Conservation (phyloP, 1,139 yeast genomes). For the Geotrichum siamense region DNA sequence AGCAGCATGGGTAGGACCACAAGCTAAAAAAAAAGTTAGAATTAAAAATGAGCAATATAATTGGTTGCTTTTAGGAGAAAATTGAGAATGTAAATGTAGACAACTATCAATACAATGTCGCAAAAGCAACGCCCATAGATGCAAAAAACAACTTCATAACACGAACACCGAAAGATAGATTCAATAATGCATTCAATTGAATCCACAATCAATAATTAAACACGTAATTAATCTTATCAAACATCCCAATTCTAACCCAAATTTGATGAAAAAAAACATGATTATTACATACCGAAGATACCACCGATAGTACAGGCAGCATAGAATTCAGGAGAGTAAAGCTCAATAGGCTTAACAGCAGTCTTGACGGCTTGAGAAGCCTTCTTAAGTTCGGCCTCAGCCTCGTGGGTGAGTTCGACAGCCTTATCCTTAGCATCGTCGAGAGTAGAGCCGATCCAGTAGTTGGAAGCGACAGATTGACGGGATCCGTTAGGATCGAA, state of each 20-base stretch:
- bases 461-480: slow-evolving; percentile 21
- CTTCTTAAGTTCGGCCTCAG: slow-evolving; percentile 33
- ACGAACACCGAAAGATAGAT: no score
- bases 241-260: no score
- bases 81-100: background rate
- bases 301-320: slow-evolving; percentile 87
- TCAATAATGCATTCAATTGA: no score
- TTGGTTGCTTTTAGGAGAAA: background rate
- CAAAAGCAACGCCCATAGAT: no score
- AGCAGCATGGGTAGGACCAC: slow-evolving; percentile 93
- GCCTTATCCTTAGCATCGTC: slow-evolving; percentile 32
- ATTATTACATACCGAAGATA: slow-evolving; percentile 40
- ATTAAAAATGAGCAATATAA: background rate
- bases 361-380: slow-evolving; percentile 32
- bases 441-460: slow-evolving; percentile 33
- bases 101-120: background rate
- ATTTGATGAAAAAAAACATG: no score
- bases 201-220: no score
- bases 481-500: slow-evolving; percentile 35
- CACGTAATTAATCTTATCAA: no score
- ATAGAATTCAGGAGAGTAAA: slow-evolving; percentile 67
- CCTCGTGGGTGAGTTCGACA: slow-evolving; percentile 24
- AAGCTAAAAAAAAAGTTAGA: slow-evolving; percentile 42
- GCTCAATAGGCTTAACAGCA: slow-evolving; percentile 36
- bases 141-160: no score